Base-by-base conservation (phyloP, 148 eudicot genomes). In the Salicornia ramosissima region DNA sequence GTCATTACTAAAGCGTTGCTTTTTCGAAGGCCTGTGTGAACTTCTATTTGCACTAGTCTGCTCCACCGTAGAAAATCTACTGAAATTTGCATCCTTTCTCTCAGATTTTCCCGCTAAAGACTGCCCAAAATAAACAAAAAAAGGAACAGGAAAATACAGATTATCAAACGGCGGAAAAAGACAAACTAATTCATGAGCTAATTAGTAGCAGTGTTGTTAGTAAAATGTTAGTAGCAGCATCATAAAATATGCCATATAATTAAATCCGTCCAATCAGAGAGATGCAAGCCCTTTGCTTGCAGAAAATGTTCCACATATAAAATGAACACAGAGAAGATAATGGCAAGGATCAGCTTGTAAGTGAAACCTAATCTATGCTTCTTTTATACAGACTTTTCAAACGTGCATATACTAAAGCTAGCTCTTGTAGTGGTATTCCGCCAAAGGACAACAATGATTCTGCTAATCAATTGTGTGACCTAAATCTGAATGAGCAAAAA, bases 1-100 rank as follows among this genome's bases (percentile, higher is more conserved):
- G 22, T 67, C 82, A 63, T 80, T 83, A 73, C 82, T 80, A 82
- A 82, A 75, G 34, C 88, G 85, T 70, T 80, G 97, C 81, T 83
- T 85, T 84, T 93, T 93, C 31, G 81, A 68, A 63, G 96, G 86
- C 82, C 90, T 86, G 33, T 52, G 80, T 45, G 67, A 75, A 77
- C 76, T 76, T 81, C 76, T 90, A 66, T 80, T 75, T 31, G 71
- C 51, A 68, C 43, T 74, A 69, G 72, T 82, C 42, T 74, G 84
- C 58, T 85, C 85, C 43, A 74, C 21, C 5, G 83, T 49, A 70
- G 88, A 79, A 81, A 83, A 84, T 60, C 78, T 90, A 46, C 79
- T 40, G 66, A 60, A 65, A 40, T 19, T 49, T 75, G 76, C 74
- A 69, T 71, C 83, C 81, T 82, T 88, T 74, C 70, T 77, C 71